Percentiles rank a stretch among this genome's conserved stretches.
Evolutionary conservation across 176 grass and related monocot genomes (phyloP).

Genomic region (Oryza glaberrima): DNA sequence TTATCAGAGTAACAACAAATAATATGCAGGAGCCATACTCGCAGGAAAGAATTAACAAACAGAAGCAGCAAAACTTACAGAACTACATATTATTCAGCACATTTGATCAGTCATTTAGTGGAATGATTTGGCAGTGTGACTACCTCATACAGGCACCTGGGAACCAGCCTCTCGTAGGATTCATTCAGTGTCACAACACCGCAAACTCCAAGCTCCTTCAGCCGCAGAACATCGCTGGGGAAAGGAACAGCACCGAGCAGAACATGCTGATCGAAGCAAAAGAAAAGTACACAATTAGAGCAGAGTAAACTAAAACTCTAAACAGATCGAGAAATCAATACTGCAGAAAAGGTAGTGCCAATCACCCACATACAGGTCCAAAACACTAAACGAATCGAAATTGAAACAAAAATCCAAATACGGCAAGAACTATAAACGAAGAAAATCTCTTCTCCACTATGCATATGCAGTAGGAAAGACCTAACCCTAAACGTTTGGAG

Average conservation of each 20-base stretch:
- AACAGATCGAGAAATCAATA: background rate
- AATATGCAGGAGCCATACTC: background rate
- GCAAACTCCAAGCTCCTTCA: conserved; percentile 84
- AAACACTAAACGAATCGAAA: background rate
- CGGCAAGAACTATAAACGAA: conserved; percentile 8
- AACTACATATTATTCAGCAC: background rate
- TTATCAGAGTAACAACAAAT: background rate
- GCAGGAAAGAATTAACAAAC: conserved; percentile 11
- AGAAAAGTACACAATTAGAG: conserved; percentile 22
- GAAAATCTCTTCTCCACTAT: background rate
- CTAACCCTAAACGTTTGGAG: background rate
- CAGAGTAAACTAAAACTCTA: conserved; percentile 1
- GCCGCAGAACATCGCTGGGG: conserved; percentile 69
- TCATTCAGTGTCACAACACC: conserved; percentile 93
- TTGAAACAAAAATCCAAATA: background rate
- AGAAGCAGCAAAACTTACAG: background rate
- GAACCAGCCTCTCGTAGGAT: conserved; percentile 92
- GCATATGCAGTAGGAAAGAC: background rate
- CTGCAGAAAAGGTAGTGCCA: background rate
- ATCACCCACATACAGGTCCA: background rate
- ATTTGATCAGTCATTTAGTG: background rate
- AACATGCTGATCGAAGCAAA: conserved; percentile 63
- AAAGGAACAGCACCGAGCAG: conserved; percentile 92
- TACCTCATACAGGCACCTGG: conserved; percentile 78
- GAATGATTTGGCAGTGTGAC: background rate